Evolutionary conservation across 306 rosid genomes (phyloP).

Genomic region (Coriaria nepalensis): DNA sequence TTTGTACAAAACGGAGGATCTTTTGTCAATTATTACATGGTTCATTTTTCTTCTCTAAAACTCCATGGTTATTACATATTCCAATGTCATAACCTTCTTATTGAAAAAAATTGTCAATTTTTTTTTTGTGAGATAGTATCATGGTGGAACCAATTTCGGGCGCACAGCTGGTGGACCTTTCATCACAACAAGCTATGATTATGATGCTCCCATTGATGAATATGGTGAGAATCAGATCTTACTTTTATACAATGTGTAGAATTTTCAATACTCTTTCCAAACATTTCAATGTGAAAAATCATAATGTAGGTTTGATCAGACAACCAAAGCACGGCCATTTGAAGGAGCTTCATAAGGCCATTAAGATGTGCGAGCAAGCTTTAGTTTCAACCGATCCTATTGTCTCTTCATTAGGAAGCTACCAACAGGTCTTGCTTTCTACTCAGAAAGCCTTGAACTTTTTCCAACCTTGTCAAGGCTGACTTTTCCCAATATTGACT

Average conservation of each 20-base stretch:
- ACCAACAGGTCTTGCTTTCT: slow-evolving; percentile 57
- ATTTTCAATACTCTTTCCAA: background rate
- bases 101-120: background rate
- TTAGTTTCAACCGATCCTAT: slow-evolving; percentile 79
- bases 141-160: slow-evolving; percentile 98
- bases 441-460: background rate
- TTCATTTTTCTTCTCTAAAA: slow-evolving; percentile 20
- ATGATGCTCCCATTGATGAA: slow-evolving; percentile 97
- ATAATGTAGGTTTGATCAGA: slow-evolving; percentile 60
- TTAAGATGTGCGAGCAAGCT: slow-evolving; percentile 71
- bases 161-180: slow-evolving; percentile 99
- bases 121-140: slow-evolving; percentile 40
- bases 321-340: slow-evolving; percentile 95
- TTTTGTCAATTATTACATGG: slow-evolving; percentile 93
- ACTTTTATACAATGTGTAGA: background rate
- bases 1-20: slow-evolving; percentile 93
- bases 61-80: slow-evolving; percentile 7
- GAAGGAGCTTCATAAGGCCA: slow-evolving; percentile 84
- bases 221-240: slow-evolving; percentile 51
- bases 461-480: background rate
- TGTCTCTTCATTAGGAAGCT: slow-evolving; percentile 73
- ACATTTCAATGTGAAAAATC: slow-evolving; percentile 3
- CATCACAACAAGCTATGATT: slow-evolving; percentile 95
- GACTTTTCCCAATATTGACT: slow-evolving; percentile 13
- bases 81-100: slow-evolving; percentile 1